Base-by-base conservation (phyloP, 2,329 filamentous ascomycete species). In the Orbilia oligospora region DNA sequence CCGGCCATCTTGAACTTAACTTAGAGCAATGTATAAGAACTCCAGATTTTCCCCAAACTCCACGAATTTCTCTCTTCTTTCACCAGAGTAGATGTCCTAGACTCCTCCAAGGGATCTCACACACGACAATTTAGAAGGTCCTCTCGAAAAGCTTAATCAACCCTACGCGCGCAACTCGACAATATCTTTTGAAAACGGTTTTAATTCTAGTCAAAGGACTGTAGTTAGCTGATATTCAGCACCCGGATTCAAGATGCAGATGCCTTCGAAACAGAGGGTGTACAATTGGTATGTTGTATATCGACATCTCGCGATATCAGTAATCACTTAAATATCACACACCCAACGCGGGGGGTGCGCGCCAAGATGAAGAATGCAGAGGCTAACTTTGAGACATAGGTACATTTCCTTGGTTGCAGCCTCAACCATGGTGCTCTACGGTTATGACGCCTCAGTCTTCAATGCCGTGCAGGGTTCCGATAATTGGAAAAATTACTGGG, bases 381-480 rank as follows among this genome's bases (percentile, higher is more conserved):
- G 9, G 51, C 58, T 66, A 41, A 71, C 65, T 46, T 46, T 46
- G 48, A 41, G n/a, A 53, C 27, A 41, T 68, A 88, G 89, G 89
- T 92, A 90, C 85, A 89, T 91, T 81, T 90, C 90, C 79, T 86
- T 91, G 69, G 89, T 92, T 81, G 91, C 91, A 71, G 90, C 91
- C 82, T 89, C 90, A 83, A 92, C 90, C 84, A 92, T 92, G 91
- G 90, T 92, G 30, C 86, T 93, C 58, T 92, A 92, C 83, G 91
- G 91, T 72, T 92, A 92, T 83, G 91, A 92, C 86, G 90, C 91
- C 0, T 91, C 90, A 44, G 90, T 92, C 66, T 93, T 90, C 86
- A 93, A 93, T 83, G 90, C 90, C 8, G 88, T 92, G 3, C 91
- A 92, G 83, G 89, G 89, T 38, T 91, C 90, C 41, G 68, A 88